phyloP scores from a whole-genome alignment of 306 rosid genomes.

The Begonia loranthoides region DNA sequence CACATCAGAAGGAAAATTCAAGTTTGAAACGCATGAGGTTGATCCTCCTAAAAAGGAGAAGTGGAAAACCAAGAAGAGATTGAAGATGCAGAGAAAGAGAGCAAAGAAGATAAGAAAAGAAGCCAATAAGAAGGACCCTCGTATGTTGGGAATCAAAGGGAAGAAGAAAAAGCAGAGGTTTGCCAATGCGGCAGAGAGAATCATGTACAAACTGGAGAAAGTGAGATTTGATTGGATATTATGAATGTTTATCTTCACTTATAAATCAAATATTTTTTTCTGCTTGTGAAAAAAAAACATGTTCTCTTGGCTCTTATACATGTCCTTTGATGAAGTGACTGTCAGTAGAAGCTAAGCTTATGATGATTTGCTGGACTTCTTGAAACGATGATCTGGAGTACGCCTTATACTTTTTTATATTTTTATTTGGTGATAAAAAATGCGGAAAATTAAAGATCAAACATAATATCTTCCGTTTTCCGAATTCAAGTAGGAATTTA shows the following conservation, averaged over 20 bases:
- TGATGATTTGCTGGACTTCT: too few relatives aligned
- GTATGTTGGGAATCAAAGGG: slow-evolving; percentile 49
- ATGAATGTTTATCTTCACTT: background rate
- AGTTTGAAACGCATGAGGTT: slow-evolving; percentile 53
- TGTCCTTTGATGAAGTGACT: too few relatives aligned
- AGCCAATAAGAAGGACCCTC: slow-evolving; percentile 79
- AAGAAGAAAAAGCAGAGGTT: slow-evolving; percentile 56
- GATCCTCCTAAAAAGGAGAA: slow-evolving; percentile 72
- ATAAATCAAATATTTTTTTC: background rate
- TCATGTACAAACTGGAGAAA: slow-evolving; percentile 69
- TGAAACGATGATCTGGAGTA: too few relatives aligned
- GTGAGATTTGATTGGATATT: slow-evolving; percentile 19
- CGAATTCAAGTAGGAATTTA: too few relatives aligned
- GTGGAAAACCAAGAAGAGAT: slow-evolving; percentile 67
- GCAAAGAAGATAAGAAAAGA: slow-evolving; percentile 67
- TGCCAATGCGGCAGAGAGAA: slow-evolving; percentile 50
- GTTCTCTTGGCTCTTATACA: too few relatives aligned
- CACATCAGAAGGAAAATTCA: slow-evolving; percentile 56
- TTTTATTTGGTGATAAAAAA: too few relatives aligned
- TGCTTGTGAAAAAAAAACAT: too few relatives aligned
- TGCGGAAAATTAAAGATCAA: too few relatives aligned
- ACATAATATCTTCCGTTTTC: too few relatives aligned
- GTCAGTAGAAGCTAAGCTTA: too few relatives aligned
- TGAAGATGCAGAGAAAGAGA: slow-evolving; percentile 64
- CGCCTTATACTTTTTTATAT: too few relatives aligned